Percentiles rank a stretch among this genome's conserved stretches.
Evolutionary conservation across 2,329 filamentous ascomycete genomes (phyloP).

Genomic region (Talaromyces sp.): DNA sequence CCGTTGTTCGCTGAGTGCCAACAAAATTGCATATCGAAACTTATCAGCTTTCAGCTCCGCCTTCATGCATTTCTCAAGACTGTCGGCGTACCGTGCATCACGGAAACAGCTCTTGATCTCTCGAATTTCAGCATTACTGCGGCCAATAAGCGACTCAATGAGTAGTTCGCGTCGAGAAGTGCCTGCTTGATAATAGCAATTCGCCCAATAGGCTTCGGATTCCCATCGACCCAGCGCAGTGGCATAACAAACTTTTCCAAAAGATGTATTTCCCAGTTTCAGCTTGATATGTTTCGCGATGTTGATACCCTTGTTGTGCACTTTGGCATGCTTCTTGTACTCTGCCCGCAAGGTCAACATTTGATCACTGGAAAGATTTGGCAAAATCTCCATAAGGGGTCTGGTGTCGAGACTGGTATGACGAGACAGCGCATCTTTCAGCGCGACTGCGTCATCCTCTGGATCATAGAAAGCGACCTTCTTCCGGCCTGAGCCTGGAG

Average conservation of each 20-base stretch:
- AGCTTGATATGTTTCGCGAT: slow-evolving; percentile 51
- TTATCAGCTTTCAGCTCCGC: slow-evolving; percentile 93
- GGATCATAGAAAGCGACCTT: slow-evolving; percentile 80
- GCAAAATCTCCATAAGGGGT: slow-evolving; percentile 77
- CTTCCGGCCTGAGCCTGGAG: slow-evolving; percentile 49
- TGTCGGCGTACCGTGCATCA: slow-evolving; percentile 87
- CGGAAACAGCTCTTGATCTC: slow-evolving; percentile 83
- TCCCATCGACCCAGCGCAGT: slow-evolving; percentile 88
- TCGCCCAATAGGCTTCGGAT: slow-evolving; percentile 94
- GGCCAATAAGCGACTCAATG: slow-evolving; percentile 89
- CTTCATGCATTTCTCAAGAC: slow-evolving; percentile 78
- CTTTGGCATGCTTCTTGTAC: slow-evolving; percentile 84
- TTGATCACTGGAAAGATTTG: slow-evolving; percentile 79
- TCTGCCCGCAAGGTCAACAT: slow-evolving; percentile 79
- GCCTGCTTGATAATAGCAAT: slow-evolving; percentile 93
- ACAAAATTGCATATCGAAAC: slow-evolving; percentile 82
- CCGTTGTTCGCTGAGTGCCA: slow-evolving; percentile 74
- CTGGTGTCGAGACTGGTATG: slow-evolving; percentile 64
- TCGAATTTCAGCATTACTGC: slow-evolving; percentile 79
- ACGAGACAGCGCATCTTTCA: slow-evolving; percentile 70
- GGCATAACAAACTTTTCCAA: slow-evolving; percentile 89
- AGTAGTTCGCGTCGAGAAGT: slow-evolving; percentile 80
- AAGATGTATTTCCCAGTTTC: slow-evolving; percentile 47
- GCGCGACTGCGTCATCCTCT: slow-evolving; percentile 68
- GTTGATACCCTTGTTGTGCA: slow-evolving; percentile 48